Evolutionary conservation across 371 early-diverging fungal species (phyloP).

Genomic region (Mucor mucedo): DNA sequence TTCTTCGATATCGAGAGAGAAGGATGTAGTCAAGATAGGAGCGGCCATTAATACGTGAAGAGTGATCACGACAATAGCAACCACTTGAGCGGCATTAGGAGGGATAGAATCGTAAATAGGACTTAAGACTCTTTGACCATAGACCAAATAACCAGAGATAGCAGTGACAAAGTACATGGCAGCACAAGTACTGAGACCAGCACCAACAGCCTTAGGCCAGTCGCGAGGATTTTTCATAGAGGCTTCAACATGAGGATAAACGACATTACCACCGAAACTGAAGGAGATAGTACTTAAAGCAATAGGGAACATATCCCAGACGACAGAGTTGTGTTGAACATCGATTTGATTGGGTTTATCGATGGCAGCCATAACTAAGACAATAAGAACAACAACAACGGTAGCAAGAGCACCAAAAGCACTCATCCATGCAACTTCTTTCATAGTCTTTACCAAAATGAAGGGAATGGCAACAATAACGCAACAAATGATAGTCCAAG

Average conservation of each 20-base stretch:
- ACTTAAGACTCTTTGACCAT: constrained; percentile 68
- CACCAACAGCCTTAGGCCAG: constrained; percentile 76
- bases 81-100: constrained; percentile 59
- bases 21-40: constrained; percentile 82
- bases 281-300: constrained; percentile 74
- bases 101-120: constrained; percentile 81
- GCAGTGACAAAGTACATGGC: constrained; percentile 78
- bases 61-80: constrained; percentile 79
- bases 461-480: constrained; percentile 57
- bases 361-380: constrained; percentile 45
- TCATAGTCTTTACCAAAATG: constrained; percentile 61
- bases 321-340: constrained; percentile 47
- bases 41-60: constrained; percentile 84
- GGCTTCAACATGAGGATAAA: constrained; percentile 84
- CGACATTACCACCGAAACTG: constrained; percentile 81
- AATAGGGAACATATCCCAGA: constrained; percentile 59
- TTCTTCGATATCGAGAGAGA: constrained; percentile 74
- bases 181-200: constrained; percentile 73
- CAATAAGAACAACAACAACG: constrained; percentile 48
- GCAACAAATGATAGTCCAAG: constrained; percentile 74
- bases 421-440: constrained; percentile 65
- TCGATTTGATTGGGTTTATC: constrained; percentile 15
- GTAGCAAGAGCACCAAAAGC: constrained; percentile 65
- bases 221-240: constrained; percentile 79
- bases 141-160: constrained; percentile 84